A percentile compares a stretch with the other conserved stretches of the same genome.
Conservation (phyloP, 164 flowering plant species). For the Vitis amurensis region DNA sequence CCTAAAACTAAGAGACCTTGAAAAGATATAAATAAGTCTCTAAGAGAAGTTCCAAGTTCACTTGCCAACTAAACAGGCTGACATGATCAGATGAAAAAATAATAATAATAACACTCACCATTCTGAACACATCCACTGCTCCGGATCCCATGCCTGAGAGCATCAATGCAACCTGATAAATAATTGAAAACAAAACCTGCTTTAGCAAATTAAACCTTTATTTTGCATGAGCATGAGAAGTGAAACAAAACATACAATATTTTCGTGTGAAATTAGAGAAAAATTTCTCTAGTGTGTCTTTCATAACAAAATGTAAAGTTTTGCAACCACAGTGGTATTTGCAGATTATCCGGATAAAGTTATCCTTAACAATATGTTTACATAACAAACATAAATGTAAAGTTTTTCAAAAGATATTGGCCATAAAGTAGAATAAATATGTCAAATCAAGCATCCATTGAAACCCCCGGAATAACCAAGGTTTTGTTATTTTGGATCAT, state of each 20-base stretch:
- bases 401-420: too few relatives aligned
- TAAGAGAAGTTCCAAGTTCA: too few relatives aligned
- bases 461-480: too few relatives aligned
- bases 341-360: too few relatives aligned
- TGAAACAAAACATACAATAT: neutral
- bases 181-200: neutral
- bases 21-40: too few relatives aligned
- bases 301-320: too few relatives aligned
- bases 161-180: slow-evolving; percentile 66
- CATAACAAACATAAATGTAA: too few relatives aligned
- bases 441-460: too few relatives aligned
- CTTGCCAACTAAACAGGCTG: neutral
- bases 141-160: slow-evolving; percentile 68
- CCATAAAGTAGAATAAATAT: too few relatives aligned
- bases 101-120: slow-evolving; percentile 21
- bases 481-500: too few relatives aligned
- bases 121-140: slow-evolving; percentile 54
- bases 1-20: neutral
- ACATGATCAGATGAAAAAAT: neutral
- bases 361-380: too few relatives aligned
- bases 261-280: neutral
- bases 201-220: neutral
- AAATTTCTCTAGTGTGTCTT: neutral
- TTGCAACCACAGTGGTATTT: too few relatives aligned
- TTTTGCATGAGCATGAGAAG: neutral